Evolutionary conservation across 2,329 filamentous ascomycete genomes (phyloP), one percentile per base, ranked within the genome.

Genomic region (Colletotrichum tabaci): DNA sequence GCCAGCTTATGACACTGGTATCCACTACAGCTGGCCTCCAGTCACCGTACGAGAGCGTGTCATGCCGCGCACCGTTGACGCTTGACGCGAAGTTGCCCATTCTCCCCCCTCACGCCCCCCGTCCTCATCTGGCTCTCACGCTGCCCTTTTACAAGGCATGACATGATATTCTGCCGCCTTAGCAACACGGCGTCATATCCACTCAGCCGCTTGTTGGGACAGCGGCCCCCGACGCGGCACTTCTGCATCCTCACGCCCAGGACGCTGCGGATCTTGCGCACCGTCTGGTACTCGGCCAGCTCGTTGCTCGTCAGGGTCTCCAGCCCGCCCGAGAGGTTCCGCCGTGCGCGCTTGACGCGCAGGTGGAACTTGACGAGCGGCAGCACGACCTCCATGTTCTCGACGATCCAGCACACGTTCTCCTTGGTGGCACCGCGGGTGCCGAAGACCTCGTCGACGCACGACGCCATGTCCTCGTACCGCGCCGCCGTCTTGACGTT

Each of bases 401-500:
- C 26, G 44, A 60, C 53, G 63, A 66, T 60, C 63, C 63, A 60
- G 16, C 42, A 46, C 2, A 60, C 63, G 42, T 66, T 60, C 9
- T 66, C 63, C 23, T 50, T 58, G 21, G 53, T 60, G 7, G 63
- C 63, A 44, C 53, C 63, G 44, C 5, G 26, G 13, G 63, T 66
- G 4, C 53, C 44, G 3, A 58, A 52, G 13, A 66, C 42, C 30
- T 60, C 44, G 63, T 66, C 52, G 53, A 66, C 35, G 42, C 53
- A 49, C 40, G 52, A 60, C 26, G 63, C 52, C 63, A 60, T 66
- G 35, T 58, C 53, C 44, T 42, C 53, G 52, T 58, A 66, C 42
- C 61, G 62, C 42, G 26, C 49, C 13, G 50, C 40, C 62, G 50
- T 65, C 50, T 57, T 65, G 12, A 0, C 57, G 40, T 40, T 55